Conservation (phyloP, 306 rosid species). For the Cucurbita maxima region DNA sequence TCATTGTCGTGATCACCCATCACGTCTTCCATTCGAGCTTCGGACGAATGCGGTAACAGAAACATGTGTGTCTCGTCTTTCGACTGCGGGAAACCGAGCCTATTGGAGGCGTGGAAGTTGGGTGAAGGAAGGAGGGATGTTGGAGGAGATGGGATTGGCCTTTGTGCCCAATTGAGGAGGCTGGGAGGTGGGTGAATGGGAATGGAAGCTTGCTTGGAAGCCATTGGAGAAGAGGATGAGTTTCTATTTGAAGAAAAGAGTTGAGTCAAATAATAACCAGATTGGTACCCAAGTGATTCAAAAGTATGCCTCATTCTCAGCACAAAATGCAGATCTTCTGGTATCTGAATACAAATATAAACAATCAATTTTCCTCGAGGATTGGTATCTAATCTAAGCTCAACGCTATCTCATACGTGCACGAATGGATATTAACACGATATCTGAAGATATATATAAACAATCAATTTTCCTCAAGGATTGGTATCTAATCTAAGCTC, state of each 20-base stretch:
- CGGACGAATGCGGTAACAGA: conserved; percentile 58
- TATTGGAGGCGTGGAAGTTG: conserved; percentile 38
- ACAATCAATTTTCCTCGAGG: not conserved
- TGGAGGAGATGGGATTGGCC: conserved; percentile 49
- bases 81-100: conserved; percentile 50
- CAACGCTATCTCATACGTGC: not conserved
- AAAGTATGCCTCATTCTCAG: conserved; percentile 99
- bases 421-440: not conserved
- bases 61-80: conserved; percentile 72
- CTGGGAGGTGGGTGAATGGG: conserved; percentile 72
- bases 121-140: conserved; percentile 60
- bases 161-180: conserved; percentile 72
- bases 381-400: not conserved
- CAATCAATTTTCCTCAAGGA: not conserved
- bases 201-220: conserved; percentile 55
- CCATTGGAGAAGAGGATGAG: conserved; percentile 41
- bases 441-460: not conserved
- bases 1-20: conserved; percentile 70
- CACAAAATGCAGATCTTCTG: conserved; percentile 94
- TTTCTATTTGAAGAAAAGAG: conserved; percentile 84
- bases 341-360: conserved; percentile 37
- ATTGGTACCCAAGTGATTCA: conserved; percentile 88
- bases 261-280: conserved; percentile 87
- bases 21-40: conserved; percentile 59
- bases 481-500: not conserved